Percentiles rank a stretch among this genome's conserved stretches.
These are phyloP conservation scores for Debaryomyces coudertii DNA, from an alignment of 1,139 yeast species.

Conservation along the genomic window DNA sequence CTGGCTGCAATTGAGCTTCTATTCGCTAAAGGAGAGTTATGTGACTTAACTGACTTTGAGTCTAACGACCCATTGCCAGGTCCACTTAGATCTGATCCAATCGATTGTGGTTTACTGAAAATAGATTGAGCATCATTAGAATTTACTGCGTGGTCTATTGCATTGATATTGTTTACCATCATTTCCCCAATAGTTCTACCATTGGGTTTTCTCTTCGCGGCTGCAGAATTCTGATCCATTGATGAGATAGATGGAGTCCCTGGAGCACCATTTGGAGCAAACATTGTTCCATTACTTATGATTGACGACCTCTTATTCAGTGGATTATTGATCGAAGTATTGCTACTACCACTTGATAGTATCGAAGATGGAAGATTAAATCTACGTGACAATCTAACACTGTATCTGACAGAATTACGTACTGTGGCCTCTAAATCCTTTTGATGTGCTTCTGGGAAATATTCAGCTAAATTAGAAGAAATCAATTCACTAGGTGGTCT, in stretches of 20 bases:
- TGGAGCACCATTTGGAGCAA: slow-evolving; percentile 16
- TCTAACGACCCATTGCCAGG: slow-evolving; percentile 13
- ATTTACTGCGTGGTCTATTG: slow-evolving; percentile 59
- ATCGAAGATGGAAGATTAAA: slow-evolving; percentile 31
- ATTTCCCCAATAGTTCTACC: slow-evolving; percentile 68
- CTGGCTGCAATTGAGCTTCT: slow-evolving; percentile 43
- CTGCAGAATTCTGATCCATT: slow-evolving; percentile 21
- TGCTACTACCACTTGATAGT: slow-evolving; percentile 25
- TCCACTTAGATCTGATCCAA: slow-evolving; percentile 21
- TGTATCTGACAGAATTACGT: slow-evolving; percentile 78
- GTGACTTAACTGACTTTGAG: slow-evolving; percentile 20
- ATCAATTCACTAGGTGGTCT: slow-evolving; percentile 94
- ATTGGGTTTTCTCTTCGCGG: slow-evolving; percentile 22
- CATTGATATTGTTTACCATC: slow-evolving; percentile 58
- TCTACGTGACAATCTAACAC: slow-evolving; percentile 59
- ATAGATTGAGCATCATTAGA: slow-evolving; percentile 27
- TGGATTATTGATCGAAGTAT: slow-evolving; percentile 22
- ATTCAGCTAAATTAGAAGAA: slow-evolving; percentile 85
- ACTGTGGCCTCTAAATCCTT: slow-evolving; percentile 77
- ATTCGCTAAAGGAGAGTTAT: slow-evolving; percentile 10
- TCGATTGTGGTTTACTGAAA: slow-evolving; percentile 28
- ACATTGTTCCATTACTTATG: slow-evolving; percentile 26
- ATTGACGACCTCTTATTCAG: slow-evolving; percentile 24
- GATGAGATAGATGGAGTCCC: slow-evolving; percentile 28
- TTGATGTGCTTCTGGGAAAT: slow-evolving; percentile 84